These are phyloP conservation scores for Pythium plurisporium DNA, from an alignment of 352 stramenopile species.

Conservation along the genomic window DNA sequence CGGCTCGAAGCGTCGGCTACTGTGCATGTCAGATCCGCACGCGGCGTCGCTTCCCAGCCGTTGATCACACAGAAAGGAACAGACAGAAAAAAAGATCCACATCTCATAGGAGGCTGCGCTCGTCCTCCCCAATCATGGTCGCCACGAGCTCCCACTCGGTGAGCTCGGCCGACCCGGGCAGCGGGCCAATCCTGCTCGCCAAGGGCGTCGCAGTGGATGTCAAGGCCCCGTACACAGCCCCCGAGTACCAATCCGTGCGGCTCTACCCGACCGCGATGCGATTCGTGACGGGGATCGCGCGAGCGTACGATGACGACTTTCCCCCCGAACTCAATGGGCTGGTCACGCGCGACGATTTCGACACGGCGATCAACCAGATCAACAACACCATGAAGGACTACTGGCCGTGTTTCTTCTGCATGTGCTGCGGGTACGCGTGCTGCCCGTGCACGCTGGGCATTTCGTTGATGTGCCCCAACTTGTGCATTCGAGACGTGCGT, in stretches of 20 bases:
- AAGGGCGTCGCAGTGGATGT: background rate
- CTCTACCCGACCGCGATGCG: constrained; percentile 55
- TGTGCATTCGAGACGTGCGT: constrained; percentile 72
- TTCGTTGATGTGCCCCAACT: constrained; percentile 63
- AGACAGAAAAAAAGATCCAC: no score
- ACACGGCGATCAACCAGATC: constrained; percentile 76
- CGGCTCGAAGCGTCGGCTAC: background rate
- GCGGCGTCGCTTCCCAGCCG: background rate
- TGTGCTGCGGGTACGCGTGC: constrained; percentile 64
- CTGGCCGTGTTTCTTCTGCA: constrained; percentile 71
- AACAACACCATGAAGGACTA: constrained; percentile 85
- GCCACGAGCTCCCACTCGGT: constrained; percentile 23
- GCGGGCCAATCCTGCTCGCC: constrained; percentile 8
- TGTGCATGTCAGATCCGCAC: background rate
- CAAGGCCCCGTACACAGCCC: background rate
- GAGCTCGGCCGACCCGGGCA: background rate
- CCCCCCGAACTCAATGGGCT: constrained; percentile 48
- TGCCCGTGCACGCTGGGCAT: constrained; percentile 61
- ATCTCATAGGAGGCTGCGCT: background rate
- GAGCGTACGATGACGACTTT: constrained; percentile 72
- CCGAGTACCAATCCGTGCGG: constrained; percentile 35
- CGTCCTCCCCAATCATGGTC: constrained; percentile 12
- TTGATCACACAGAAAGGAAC: background rate
- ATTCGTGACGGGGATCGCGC: constrained; percentile 67
- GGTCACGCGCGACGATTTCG: constrained; percentile 56